Evolutionary conservation across 768 basidiomycete genomes (phyloP).

Genomic region (Suillus weaverae): DNA sequence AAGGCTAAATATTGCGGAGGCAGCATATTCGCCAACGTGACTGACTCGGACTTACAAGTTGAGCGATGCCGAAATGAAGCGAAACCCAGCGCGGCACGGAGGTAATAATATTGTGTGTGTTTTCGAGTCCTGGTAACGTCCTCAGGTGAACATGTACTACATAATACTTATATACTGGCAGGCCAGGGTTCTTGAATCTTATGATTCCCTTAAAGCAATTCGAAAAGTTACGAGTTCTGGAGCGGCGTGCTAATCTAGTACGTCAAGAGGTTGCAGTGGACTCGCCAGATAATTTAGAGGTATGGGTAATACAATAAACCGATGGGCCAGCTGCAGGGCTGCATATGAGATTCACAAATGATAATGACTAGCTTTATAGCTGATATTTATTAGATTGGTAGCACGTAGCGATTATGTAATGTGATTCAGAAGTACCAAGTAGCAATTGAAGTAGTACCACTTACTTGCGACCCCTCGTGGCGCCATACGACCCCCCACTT

Average conservation of each 20-base stretch:
- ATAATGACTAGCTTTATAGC: no score
- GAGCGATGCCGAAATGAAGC: constrained; percentile 1
- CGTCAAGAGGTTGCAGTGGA: background rate
- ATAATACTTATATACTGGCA: background rate
- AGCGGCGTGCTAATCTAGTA: background rate
- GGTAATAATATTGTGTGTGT: background rate
- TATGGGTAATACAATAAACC: no score
- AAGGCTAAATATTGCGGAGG: background rate
- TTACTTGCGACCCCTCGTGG: background rate
- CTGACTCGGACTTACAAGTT: background rate
- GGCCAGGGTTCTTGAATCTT: background rate
- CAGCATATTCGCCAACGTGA: background rate
- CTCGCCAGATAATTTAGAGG: background rate
- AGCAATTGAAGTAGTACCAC: no score
- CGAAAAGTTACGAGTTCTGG: no score
- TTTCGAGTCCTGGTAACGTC: background rate
- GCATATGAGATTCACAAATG: no score
- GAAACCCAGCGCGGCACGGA: constrained; percentile 7
- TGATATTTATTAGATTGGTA: no score
- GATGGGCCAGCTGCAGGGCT: no score
- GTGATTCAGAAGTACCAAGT: no score
- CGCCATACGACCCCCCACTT: background rate
- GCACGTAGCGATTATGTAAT: no score
- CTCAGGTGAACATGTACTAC: background rate
- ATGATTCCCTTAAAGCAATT: background rate